Conservation (phyloP, 805 yeast genomes). For the Wickerhamomyces hampshirensis region DNA sequence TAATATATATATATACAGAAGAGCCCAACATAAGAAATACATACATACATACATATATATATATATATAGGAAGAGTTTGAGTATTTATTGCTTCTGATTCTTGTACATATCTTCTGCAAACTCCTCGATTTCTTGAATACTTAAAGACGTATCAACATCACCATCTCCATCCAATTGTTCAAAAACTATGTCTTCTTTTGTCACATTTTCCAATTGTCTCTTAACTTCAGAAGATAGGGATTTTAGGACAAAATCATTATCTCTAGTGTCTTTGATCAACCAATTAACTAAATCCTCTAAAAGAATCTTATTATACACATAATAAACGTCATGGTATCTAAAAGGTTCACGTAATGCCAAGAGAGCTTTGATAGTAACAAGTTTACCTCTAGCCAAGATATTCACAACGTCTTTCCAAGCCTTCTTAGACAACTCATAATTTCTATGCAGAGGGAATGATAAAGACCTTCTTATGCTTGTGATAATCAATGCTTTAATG, state of each 20-base stretch:
- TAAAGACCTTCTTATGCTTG: conserved; percentile 68
- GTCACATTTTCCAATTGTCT: conserved; percentile 34
- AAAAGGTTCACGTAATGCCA: conserved; percentile 66
- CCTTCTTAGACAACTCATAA: conserved; percentile 50
- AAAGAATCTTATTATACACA: conserved; percentile 70
- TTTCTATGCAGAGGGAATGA: conserved; percentile 78
- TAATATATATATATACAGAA: too few relatives aligned
- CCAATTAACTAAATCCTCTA: conserved; percentile 80
- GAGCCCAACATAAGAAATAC: too few relatives aligned
- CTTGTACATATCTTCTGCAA: conserved; percentile 47
- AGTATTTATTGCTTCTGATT: conserved; percentile 1
- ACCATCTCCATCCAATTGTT: conserved; percentile 40
- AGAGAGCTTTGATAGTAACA: conserved; percentile 51
- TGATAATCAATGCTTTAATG: conserved; percentile 50
- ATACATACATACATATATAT: not conserved
- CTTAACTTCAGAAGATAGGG: conserved; percentile 60
- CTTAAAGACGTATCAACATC: conserved; percentile 38
- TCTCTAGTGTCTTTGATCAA: conserved; percentile 52
- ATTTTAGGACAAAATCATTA: conserved; percentile 52
- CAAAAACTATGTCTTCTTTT: conserved; percentile 50
- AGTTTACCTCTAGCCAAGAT: conserved; percentile 67
- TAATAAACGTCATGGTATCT: conserved; percentile 81
- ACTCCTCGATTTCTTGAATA: conserved; percentile 50
- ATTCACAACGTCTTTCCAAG: conserved; percentile 72
- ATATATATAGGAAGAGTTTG: not conserved